phyloP scores from a whole-genome alignment of 169 alveolate genomes.

The Eimeria brunetti region DNA sequence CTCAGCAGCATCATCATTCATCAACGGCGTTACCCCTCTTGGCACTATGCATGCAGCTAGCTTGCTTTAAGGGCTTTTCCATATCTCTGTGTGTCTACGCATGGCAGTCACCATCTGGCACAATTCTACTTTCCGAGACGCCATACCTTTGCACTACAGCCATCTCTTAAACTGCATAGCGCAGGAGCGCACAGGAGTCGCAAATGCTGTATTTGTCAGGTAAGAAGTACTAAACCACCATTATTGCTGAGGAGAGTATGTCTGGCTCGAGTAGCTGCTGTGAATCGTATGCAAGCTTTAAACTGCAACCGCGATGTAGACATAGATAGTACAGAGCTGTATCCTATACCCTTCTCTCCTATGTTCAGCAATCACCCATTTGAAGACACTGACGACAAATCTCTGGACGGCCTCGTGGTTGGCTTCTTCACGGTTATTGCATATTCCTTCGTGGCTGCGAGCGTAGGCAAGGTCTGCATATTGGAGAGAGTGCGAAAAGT shows the following conservation, averaged over 20 bases:
- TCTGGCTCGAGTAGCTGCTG: not conserved
- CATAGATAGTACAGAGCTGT: not conserved
- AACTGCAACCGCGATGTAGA: not conserved
- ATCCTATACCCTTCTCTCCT: not conserved
- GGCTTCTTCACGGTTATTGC: constrained; percentile 60
- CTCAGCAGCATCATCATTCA: not conserved
- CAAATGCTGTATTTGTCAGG: constrained; percentile 42
- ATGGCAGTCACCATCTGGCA: constrained; percentile 65
- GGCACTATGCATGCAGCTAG: not conserved
- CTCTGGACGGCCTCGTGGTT: constrained; percentile 33
- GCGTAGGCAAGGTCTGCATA: constrained; percentile 66
- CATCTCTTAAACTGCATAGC: constrained; percentile 41
- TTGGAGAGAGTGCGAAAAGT: constrained; percentile 65
- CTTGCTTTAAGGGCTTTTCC: not conserved
- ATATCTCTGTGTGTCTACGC: not conserved
- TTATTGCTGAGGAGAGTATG: not conserved
- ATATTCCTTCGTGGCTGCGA: constrained; percentile 58
- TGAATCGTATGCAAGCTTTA: not conserved
- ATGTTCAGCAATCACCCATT: constrained; percentile 49
- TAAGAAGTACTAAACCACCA: not conserved
- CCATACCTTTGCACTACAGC: constrained; percentile 59
- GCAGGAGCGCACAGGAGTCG: constrained; percentile 47
- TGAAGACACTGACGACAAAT: constrained; percentile 56
- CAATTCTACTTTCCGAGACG: constrained; percentile 46
- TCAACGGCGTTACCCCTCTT: not conserved